Evolutionary conservation across 2,329 filamentous ascomycete species (phyloP).

Genomic region (Arthrobotrys sinensis): DNA sequence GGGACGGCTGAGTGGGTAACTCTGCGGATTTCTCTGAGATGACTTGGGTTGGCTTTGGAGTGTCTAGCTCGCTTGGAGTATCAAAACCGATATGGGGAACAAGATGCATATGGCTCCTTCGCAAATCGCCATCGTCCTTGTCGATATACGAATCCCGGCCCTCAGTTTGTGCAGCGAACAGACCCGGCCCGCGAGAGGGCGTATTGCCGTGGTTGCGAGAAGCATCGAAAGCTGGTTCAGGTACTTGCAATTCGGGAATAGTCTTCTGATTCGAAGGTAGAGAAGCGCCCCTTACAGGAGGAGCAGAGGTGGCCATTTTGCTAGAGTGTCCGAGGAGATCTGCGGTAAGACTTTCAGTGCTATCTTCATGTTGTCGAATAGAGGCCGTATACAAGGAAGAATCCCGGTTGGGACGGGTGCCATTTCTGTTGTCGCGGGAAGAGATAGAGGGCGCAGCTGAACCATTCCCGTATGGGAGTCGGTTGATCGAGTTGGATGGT

Average conservation of each 20-base stretch:
- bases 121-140: slow-evolving; percentile 50
- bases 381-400: slow-evolving; percentile 64
- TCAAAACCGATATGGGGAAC: slow-evolving; percentile 54
- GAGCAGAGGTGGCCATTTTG: slow-evolving; percentile 59
- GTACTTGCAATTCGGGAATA: slow-evolving; percentile 44
- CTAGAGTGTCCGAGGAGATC: slow-evolving; percentile 53
- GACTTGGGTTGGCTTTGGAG: slow-evolving; percentile 1
- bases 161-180: slow-evolving; percentile 43
- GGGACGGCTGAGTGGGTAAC: slow-evolving; percentile 6
- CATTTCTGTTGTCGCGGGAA: slow-evolving; percentile 28
- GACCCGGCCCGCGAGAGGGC: slow-evolving; percentile 26
- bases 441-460: slow-evolving; percentile 30
- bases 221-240: slow-evolving; percentile 34
- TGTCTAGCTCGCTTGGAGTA: slow-evolving; percentile 30
- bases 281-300: slow-evolving; percentile 62
- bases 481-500: slow-evolving; percentile 67
- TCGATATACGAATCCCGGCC: slow-evolving; percentile 57
- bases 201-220: slow-evolving; percentile 39
- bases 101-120: slow-evolving; percentile 55
- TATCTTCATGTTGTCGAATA: slow-evolving; percentile 62
- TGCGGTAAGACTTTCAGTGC: slow-evolving; percentile 57
- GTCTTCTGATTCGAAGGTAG: slow-evolving; percentile 58
- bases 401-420: slow-evolving; percentile 49
- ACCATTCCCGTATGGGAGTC: slow-evolving; percentile 49
- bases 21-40: slow-evolving; percentile 4